Conservation (phyloP, 306 rosid species). For the Begonia peltatifolia region DNA sequence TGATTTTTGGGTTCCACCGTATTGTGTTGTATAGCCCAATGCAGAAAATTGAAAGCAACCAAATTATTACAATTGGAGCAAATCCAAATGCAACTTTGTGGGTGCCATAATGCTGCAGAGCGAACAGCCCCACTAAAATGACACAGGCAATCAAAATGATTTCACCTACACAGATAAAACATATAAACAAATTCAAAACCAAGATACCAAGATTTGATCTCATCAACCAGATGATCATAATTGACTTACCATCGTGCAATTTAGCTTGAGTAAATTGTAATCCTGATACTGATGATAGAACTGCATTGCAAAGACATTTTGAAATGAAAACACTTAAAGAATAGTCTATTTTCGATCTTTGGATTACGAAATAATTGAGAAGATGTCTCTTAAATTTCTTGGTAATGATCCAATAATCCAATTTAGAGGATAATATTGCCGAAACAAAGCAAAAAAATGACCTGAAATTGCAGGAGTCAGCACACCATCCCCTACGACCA, state of each 20-base stretch:
- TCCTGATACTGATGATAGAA: constrained; percentile 75
- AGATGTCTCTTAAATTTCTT: no score
- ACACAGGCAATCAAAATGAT: constrained; percentile 69
- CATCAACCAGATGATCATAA: constrained; percentile 1
- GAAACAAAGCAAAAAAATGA: constrained; percentile 1
- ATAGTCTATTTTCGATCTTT: no score
- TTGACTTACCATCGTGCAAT: constrained; percentile 36
- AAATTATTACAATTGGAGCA: constrained; percentile 63
- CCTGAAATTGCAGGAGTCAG: constrained; percentile 92
- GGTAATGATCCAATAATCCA: neutral
- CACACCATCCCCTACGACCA: constrained; percentile 90
- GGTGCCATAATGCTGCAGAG: constrained; percentile 84
- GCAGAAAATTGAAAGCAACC: constrained; percentile 62
- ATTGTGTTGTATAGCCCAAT: constrained; percentile 67
- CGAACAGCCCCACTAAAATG: constrained; percentile 74
- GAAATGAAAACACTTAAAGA: no score
- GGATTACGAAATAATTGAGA: no score
- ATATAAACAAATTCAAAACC: constrained; percentile 8
- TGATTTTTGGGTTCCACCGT: constrained; percentile 52
- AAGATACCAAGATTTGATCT: constrained; percentile 7
- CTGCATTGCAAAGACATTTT: constrained; percentile 24
- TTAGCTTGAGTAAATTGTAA: constrained; percentile 43
- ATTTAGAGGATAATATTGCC: neutral
- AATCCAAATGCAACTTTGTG: constrained; percentile 70
- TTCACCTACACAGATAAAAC: constrained; percentile 31